Conservation (phyloP, 108 stramenopile genomes). For the Craspedostauros australis region DNA sequence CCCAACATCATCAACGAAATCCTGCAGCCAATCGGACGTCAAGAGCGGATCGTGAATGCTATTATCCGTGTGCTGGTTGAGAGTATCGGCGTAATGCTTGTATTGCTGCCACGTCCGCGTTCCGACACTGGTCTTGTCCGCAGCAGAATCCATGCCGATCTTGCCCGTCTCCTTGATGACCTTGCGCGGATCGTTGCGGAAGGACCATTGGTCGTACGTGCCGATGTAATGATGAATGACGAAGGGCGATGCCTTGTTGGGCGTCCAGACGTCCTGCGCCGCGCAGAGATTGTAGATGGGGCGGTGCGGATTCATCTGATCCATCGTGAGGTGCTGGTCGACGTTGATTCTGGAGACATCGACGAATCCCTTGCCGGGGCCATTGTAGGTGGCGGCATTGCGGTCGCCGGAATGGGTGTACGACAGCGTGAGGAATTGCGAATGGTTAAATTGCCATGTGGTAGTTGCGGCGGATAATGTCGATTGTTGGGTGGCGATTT, state of each 20-base stretch:
- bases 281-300: constrained; percentile 8
- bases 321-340: no score
- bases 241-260: constrained; percentile 2
- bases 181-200: constrained; percentile 21
- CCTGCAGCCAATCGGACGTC: constrained; percentile 1
- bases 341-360: no score
- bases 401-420: no score
- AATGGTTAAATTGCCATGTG: no score
- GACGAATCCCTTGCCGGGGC: no score
- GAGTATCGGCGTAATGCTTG: background rate
- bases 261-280: constrained; percentile 6
- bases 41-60: background rate
- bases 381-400: no score
- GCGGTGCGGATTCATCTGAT: constrained; percentile 9
- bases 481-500: no score
- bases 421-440: no score
- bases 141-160: no score
- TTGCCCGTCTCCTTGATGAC: no score
- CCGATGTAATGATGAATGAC: constrained; percentile 25
- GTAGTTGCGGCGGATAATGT: no score
- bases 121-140: no score
- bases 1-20: constrained; percentile 11
- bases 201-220: constrained; percentile 12
- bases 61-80: background rate
- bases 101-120: constrained; percentile 6